A percentile compares a stretch with the other conserved stretches of the same genome.
Conservation (phyloP, 2,329 filamentous ascomycete genomes). For the Diaporthe citriasiana region DNA sequence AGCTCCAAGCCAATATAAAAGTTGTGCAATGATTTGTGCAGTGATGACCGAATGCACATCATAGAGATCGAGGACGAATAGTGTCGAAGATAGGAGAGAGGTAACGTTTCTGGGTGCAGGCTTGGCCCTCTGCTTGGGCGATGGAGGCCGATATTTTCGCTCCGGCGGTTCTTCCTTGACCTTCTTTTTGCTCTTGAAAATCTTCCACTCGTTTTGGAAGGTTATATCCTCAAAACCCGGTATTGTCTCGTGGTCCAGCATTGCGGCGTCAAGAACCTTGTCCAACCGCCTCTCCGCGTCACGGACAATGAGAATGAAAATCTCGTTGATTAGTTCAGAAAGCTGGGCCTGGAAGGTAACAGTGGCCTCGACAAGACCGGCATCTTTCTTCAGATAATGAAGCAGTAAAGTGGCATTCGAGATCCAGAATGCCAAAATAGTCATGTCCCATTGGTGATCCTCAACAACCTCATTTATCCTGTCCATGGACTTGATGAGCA, state of each 20-base stretch:
- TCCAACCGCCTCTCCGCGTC: constrained; percentile 97
- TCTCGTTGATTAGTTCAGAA: constrained; percentile 95
- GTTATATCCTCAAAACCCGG: constrained; percentile 96
- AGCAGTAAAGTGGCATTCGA: constrained; percentile 96
- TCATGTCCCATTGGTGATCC: constrained; percentile 98
- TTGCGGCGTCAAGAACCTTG: constrained; percentile 91
- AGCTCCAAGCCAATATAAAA: constrained; percentile 95
- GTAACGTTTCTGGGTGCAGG: constrained; percentile 95
- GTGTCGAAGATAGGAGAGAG: constrained; percentile 91
- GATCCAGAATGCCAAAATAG: constrained; percentile 98
- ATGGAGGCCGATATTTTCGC: constrained; percentile 91
- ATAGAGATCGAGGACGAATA: constrained; percentile 98
- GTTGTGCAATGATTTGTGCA: constrained; percentile 89
- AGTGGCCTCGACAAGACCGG: constrained; percentile 83
- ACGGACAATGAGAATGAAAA: constrained; percentile 96
- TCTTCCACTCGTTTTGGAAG: constrained; percentile 98
- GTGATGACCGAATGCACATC: constrained; percentile 98
- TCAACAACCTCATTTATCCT: constrained; percentile 99
- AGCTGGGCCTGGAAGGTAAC: constrained; percentile 93
- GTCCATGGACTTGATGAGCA: constrained; percentile 90
- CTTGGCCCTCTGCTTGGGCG: constrained; percentile 92
- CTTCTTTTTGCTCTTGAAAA: constrained; percentile 92
- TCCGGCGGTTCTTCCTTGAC: constrained; percentile 91
- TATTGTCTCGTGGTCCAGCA: constrained; percentile 98
- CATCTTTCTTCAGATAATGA: constrained; percentile 96